A percentile compares a stretch with the other conserved stretches of the same genome.
Conservation (phyloP, 1,284 basidiomycete species). For the Microbotryum saponariae region DNA sequence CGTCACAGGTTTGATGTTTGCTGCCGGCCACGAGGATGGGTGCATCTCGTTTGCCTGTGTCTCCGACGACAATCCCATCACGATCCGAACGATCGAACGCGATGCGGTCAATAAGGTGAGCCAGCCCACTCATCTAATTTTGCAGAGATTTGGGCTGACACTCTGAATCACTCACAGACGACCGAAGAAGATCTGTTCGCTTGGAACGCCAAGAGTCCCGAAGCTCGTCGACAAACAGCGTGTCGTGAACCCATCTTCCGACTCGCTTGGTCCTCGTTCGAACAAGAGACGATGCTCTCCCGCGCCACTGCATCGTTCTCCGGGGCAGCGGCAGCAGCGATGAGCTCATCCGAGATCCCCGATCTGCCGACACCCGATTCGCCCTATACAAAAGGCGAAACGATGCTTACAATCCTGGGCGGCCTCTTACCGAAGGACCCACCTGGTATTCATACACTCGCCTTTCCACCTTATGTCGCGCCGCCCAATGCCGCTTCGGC, state of each 20-base stretch:
- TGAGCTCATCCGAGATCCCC: conserved; percentile 2
- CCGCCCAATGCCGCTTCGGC: conserved; percentile 42
- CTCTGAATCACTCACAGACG: conserved; percentile 9
- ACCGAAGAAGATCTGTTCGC: conserved; percentile 31
- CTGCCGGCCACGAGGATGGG: conserved; percentile 73
- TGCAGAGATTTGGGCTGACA: conserved; percentile 37
- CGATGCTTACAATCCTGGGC: conserved; percentile 67
- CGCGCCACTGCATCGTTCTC: conserved; percentile 12
- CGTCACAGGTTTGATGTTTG: conserved; percentile 43
- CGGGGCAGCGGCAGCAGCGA: conserved; percentile 39
- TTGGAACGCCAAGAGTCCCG: conserved; percentile 16
- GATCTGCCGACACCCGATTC: conserved; percentile 7
- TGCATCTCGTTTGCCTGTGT: conserved; percentile 78
- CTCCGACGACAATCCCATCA: conserved; percentile 69
- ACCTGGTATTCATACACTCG: conserved; percentile 60
- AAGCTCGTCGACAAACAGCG: conserved; percentile 24
- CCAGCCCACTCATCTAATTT: conserved; percentile 42
- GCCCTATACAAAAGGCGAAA: conserved; percentile 51
- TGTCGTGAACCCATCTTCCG: conserved; percentile 77
- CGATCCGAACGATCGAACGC: conserved; percentile 60
- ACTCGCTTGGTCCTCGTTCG: conserved; percentile 71
- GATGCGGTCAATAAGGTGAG: conserved; percentile 45
- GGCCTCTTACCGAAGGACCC: conserved; percentile 55
- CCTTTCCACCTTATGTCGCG: conserved; percentile 64
- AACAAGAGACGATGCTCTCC: conserved; percentile 45